A percentile compares a stretch with the other conserved stretches of the same genome.
phyloP scores from a whole-genome alignment of 176 grass and related monocot species.

The Miscanthus lutarioriparius region DNA sequence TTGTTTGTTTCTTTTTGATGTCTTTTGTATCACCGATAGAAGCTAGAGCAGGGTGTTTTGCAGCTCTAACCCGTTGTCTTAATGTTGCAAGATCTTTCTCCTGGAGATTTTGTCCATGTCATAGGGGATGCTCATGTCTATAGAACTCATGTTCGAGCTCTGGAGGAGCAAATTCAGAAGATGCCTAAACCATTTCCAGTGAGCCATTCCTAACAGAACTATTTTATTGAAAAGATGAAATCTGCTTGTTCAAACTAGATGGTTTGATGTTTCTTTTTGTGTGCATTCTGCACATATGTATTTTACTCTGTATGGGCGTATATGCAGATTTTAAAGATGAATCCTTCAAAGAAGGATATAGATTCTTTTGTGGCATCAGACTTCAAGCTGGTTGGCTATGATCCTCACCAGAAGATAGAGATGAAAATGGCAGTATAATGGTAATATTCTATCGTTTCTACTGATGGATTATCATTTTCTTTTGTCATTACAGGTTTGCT shows the following conservation, averaged over 20 bases:
- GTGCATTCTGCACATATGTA: not conserved
- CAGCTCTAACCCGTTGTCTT: not conserved
- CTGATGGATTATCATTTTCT: not conserved
- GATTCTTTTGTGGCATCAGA: constrained; percentile 84
- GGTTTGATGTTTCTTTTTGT: not conserved
- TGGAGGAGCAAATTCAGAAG: constrained; percentile 88
- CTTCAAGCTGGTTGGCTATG: constrained; percentile 75
- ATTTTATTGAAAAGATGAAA: not conserved
- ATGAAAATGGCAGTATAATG: constrained; percentile 86
- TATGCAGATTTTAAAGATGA: constrained; percentile 70
- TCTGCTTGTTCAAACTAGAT: not conserved
- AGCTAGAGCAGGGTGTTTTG: not conserved
- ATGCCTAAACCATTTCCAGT: constrained; percentile 90
- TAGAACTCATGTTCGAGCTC: constrained; percentile 73
- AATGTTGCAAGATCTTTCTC: constrained; percentile 47
- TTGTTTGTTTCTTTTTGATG: not conserved
- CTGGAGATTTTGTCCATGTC: constrained; percentile 87
- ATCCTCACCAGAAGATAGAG: constrained; percentile 92
- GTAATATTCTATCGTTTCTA: constrained; percentile 7
- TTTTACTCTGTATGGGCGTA: not conserved
- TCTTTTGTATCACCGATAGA: not conserved
- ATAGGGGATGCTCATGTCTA: constrained; percentile 92
- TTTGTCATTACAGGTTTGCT: not conserved
- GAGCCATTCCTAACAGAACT: constrained; percentile 22
- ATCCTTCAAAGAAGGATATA: constrained; percentile 75